These are phyloP conservation scores for Cucurbita moschata DNA, from an alignment of 306 rosid genomes.

Conservation along the genomic window DNA sequence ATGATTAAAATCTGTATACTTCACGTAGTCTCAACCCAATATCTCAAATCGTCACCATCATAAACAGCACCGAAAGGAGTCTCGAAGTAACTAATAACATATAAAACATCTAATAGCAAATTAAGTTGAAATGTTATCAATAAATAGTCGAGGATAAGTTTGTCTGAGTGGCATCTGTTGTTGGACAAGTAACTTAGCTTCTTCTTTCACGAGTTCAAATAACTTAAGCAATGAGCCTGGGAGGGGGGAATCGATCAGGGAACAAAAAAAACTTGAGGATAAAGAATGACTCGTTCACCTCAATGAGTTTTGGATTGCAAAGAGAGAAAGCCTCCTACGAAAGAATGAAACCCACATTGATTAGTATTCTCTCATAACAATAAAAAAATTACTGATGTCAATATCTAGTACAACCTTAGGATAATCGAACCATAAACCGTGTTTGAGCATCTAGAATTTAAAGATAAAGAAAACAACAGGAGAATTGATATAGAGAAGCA, in stretches of 20 bases:
- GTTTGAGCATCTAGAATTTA: background rate
- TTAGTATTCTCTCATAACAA: slow-evolving; percentile 2
- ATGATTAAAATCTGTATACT: background rate
- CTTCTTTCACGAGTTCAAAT: background rate
- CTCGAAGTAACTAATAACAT: background rate
- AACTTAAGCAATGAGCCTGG: background rate
- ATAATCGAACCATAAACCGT: background rate
- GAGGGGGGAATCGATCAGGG: background rate
- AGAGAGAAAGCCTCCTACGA: slow-evolving; percentile 74
- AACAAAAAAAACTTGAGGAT: background rate
- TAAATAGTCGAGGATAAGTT: background rate
- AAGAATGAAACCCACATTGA: slow-evolving; percentile 9
- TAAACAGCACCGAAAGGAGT: background rate
- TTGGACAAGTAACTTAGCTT: background rate
- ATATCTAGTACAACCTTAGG: background rate
- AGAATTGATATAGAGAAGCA: background rate
- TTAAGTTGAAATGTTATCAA: background rate
- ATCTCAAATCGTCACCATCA: background rate
- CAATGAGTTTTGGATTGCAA: slow-evolving; percentile 62
- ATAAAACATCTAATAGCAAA: background rate
- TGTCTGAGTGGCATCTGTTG: background rate
- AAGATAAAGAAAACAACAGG: background rate
- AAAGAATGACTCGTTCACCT: slow-evolving; percentile 39
- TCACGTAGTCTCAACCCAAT: background rate
- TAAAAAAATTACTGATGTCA: background rate